Percentiles rank a stretch among this genome's conserved stretches.
Evolutionary conservation across 352 stramenopile genomes (phyloP).

Genomic region (Elongisporangium anandrum): DNA sequence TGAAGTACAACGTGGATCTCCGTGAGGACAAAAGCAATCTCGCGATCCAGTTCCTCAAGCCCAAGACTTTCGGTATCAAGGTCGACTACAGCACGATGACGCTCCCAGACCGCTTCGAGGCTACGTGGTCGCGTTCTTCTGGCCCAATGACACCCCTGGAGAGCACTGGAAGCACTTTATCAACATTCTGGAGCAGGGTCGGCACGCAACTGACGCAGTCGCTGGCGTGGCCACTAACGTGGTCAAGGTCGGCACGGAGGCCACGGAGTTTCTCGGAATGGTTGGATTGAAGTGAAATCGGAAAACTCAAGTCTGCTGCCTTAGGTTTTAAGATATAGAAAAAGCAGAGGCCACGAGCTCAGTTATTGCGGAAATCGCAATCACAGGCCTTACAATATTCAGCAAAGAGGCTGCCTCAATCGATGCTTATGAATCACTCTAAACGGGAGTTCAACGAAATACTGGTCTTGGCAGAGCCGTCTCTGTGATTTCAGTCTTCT

Average conservation of each 20-base stretch:
- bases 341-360: no score
- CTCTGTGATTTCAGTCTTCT: no score
- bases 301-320: no score
- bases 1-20: conserved; percentile 14
- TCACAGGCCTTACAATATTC: no score
- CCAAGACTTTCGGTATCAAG: conserved; percentile 11
- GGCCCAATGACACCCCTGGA: conserved; percentile 8
- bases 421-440: no score
- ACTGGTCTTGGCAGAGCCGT: no score
- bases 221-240: conserved; percentile 8
- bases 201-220: conserved; percentile 5
- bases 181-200: conserved; percentile 8
- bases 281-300: background rate
- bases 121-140: conserved; percentile 11
- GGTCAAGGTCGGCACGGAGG: conserved; percentile 8
- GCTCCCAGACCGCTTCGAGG: conserved; percentile 8
- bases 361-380: no score
- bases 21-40: conserved; percentile 8
- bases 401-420: no score
- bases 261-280: conserved; percentile 8
- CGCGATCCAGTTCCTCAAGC: conserved; percentile 11
- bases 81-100: conserved; percentile 10
- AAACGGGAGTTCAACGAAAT: no score
- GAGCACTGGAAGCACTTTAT: conserved; percentile 13
- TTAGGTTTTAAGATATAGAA: no score